These are phyloP conservation scores for Endothia cerciana DNA, from an alignment of 2,329 filamentous ascomycete genomes.

Conservation along the genomic window DNA sequence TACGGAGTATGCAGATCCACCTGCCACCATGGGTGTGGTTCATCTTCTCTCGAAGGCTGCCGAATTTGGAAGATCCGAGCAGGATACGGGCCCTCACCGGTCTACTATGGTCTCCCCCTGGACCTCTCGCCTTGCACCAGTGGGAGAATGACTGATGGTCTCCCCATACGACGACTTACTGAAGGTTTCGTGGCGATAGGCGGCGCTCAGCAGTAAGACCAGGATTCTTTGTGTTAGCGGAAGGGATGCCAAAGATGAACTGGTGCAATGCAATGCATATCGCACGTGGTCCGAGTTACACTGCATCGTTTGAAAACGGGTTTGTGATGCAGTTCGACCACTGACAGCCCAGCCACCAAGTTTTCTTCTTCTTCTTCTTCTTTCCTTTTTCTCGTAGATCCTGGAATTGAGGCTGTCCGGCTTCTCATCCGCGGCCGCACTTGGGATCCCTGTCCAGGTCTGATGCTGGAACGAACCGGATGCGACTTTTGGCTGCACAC, in stretches of 20 bases:
- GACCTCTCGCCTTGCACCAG: background rate
- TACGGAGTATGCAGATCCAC: constrained; percentile 21
- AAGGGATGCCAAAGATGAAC: background rate
- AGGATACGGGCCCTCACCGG: background rate
- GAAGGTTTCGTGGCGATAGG: background rate
- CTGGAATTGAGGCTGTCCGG: constrained; percentile 23
- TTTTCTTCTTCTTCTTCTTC: background rate
- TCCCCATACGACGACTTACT: background rate
- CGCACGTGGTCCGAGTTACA: constrained; percentile 27
- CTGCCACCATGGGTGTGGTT: constrained; percentile 22
- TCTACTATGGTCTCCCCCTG: background rate
- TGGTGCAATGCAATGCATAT: constrained; percentile 10
- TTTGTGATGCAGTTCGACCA: constrained; percentile 13
- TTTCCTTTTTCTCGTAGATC: constrained; percentile 6
- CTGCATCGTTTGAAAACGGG: constrained; percentile 23
- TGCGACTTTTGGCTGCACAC: background rate
- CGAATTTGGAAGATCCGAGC: constrained; percentile 15
- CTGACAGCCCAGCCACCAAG: constrained; percentile 18
- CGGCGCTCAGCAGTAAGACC: background rate
- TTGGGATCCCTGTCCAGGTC: constrained; percentile 12
- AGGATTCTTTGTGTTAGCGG: background rate
- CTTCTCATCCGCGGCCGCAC: constrained; percentile 19
- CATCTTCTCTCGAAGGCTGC: constrained; percentile 29
- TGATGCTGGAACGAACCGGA: constrained; percentile 14
- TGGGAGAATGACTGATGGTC: background rate